These are phyloP conservation scores for Alternaria conjuncta DNA, from an alignment of 2,329 filamentous ascomycete species.

Conservation along the genomic window DNA sequence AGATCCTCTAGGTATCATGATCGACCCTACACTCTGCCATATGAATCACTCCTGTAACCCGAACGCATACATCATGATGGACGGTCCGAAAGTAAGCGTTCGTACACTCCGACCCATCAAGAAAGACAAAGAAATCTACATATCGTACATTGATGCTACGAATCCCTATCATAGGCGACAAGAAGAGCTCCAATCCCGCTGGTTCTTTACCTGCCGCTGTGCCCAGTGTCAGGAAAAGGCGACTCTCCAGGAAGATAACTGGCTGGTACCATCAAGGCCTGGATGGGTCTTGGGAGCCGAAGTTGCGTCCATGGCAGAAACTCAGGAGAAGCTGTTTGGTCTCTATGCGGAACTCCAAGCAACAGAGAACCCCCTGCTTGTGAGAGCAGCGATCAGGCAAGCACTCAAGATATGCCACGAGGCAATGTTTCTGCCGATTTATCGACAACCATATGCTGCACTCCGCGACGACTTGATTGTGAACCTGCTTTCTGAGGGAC, in stretches of 20 bases:
- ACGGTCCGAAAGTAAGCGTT: slow-evolving; percentile 58
- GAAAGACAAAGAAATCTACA: slow-evolving; percentile 64
- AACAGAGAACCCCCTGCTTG: slow-evolving; percentile 32
- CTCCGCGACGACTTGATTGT: slow-evolving; percentile 62
- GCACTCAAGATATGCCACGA: slow-evolving; percentile 51
- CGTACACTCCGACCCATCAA: slow-evolving; percentile 61
- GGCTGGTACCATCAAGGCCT: slow-evolving; percentile 39
- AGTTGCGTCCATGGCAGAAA: slow-evolving; percentile 26
- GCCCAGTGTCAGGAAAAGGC: slow-evolving; percentile 54
- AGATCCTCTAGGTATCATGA: slow-evolving; percentile 64
- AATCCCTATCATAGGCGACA: slow-evolving; percentile 59
- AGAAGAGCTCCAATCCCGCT: slow-evolving; percentile 59
- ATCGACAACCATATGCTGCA: slow-evolving; percentile 62
- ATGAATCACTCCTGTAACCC: slow-evolving; percentile 69
- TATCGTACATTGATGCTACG: slow-evolving; percentile 67
- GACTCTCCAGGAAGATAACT: slow-evolving; percentile 51
- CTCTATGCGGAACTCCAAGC: slow-evolving; percentile 33
- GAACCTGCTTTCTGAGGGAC: slow-evolving; percentile 51
- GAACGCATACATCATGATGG: slow-evolving; percentile 65
- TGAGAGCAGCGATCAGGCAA: slow-evolving; percentile 45
- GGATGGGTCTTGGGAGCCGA: slow-evolving; percentile 22
- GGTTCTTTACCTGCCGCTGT: slow-evolving; percentile 66
- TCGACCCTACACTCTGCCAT: slow-evolving; percentile 61
- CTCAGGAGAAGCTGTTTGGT: slow-evolving; percentile 35
- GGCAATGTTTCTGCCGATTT: slow-evolving; percentile 54